Percentiles rank a stretch among this genome's conserved stretches.
Conservation (phyloP, 2,329 filamentous ascomycete species). For the Alternaria longipes region DNA sequence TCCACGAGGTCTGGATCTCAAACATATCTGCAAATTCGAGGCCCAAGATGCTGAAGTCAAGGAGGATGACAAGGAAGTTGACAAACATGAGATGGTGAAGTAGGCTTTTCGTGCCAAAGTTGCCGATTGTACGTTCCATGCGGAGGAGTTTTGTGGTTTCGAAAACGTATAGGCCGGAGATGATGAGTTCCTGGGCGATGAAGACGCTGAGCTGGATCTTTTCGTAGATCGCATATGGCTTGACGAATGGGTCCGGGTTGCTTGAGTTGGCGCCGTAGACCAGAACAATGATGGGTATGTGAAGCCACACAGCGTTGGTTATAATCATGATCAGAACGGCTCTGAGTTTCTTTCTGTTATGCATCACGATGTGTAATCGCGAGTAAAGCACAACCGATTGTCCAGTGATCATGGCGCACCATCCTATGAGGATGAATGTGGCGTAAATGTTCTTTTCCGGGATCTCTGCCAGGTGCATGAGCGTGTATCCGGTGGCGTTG, state of each 20-base stretch:
- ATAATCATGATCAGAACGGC: conserved; percentile 66
- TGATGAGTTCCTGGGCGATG: conserved; percentile 49
- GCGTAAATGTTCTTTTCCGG: conserved; percentile 33
- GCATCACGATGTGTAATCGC: conserved; percentile 66
- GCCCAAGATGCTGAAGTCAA: conserved; percentile 34
- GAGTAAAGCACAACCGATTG: conserved; percentile 69
- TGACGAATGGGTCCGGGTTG: conserved; percentile 39
- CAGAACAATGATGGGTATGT: conserved; percentile 63
- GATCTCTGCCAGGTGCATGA: conserved; percentile 52
- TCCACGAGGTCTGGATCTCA: conserved; percentile 42
- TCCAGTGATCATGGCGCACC: conserved; percentile 68
- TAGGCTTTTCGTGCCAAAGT: conserved; percentile 20
- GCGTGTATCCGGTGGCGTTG: conserved; percentile 56
- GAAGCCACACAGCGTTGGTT: conserved; percentile 60
- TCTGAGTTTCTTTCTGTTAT: conserved; percentile 57
- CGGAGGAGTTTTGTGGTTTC: conserved; percentile 48
- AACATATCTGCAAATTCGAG: conserved; percentile 31
- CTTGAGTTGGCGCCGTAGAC: conserved; percentile 59
- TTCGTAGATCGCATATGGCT: conserved; percentile 50
- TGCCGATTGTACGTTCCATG: conserved; percentile 25
- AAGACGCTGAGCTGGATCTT: conserved; percentile 54
- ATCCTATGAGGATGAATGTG: conserved; percentile 62
- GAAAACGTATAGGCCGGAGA: conserved; percentile 60
- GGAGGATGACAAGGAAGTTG: conserved; percentile 33
- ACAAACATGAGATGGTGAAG: conserved; percentile 33